Base-by-base conservation (phyloP, 306 rosid species). In the Echinosophora koreensis region DNA sequence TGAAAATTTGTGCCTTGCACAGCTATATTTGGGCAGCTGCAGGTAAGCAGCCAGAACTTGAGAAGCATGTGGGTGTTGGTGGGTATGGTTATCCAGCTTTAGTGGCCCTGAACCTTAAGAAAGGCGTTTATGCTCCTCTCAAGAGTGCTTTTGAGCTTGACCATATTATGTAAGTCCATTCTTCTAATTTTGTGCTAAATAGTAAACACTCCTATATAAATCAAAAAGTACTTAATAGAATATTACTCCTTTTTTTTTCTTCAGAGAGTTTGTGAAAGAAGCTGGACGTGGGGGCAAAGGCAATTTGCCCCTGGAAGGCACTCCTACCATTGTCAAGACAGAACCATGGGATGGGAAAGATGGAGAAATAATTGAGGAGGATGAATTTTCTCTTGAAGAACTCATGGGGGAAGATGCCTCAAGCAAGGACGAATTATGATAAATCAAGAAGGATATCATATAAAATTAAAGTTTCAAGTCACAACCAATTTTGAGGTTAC, bases 21-120 rank as follows among this genome's bases (percentile, higher is more conserved):
- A 96, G 99, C 78, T 96, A 88, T 71, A 90, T 91, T 16, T 96
- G 99, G 99, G 86, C 87, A 58, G 96, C 99, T 18, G 97, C 99
- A 0, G 96, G 96, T 27, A 92, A 89, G 83, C 98, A 96, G 80
- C 94, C 88, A 30, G 96, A 96, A 83, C 97, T 96, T 3, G 99
- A 96, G 62, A 86, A 89, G 71, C 87, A 60, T 64, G 98, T 96
- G 3, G 96, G 99, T 77, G 99, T 96, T 65, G 99, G 99, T 41
- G 99, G 99, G 49, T 96, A 96, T 73, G 99, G 99, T 64, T 96
- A 96, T 84, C 99, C 99, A 3, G 99, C 99, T 58, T 80, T 96
- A 68, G 99, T 96, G 27, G 99, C 99, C 61, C 79, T 96, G 35
- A 96, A 96, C 80, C 59, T 84, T 56, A 96, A 96, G 90, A 96